Evolutionary conservation across 108 stramenopile species (phyloP).

Genomic region (Pseudonitzschia multiseries): DNA sequence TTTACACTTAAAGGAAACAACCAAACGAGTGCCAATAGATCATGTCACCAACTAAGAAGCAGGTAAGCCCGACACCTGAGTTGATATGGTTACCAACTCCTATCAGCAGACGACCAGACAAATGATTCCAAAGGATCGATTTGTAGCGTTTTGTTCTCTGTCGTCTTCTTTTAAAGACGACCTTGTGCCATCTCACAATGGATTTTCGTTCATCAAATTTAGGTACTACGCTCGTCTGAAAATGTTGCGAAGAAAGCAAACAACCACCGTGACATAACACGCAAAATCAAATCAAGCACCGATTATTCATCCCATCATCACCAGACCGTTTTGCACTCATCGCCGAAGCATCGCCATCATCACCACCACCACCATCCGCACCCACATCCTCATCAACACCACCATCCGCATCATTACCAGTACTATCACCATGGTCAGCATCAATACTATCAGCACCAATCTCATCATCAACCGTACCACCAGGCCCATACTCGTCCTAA

Average conservation of each 20-base stretch:
- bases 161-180: neutral
- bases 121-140: neutral
- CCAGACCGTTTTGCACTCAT: neutral
- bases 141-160: neutral
- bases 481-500: neutral
- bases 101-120: neutral
- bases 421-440: conserved; percentile 1
- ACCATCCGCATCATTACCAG: neutral
- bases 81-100: neutral
- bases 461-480: conserved; percentile 5
- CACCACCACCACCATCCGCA: conserved; percentile 7
- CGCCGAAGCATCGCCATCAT: neutral
- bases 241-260: conserved; percentile 22
- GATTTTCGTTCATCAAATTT: neutral
- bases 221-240: conserved; percentile 35
- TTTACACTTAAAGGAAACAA: conserved; percentile 1
- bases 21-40: neutral
- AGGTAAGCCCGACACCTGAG: conserved; percentile 7
- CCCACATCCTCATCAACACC: neutral
- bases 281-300: conserved; percentile 1
- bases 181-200: neutral
- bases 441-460: conserved; percentile 11
- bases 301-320: conserved; percentile 1
- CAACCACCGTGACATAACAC: neutral
- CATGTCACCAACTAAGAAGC: conserved; percentile 9